Evolutionary conservation across 1,284 basidiomycete species (phyloP).

Genomic region (Cryptococcus sp.): DNA sequence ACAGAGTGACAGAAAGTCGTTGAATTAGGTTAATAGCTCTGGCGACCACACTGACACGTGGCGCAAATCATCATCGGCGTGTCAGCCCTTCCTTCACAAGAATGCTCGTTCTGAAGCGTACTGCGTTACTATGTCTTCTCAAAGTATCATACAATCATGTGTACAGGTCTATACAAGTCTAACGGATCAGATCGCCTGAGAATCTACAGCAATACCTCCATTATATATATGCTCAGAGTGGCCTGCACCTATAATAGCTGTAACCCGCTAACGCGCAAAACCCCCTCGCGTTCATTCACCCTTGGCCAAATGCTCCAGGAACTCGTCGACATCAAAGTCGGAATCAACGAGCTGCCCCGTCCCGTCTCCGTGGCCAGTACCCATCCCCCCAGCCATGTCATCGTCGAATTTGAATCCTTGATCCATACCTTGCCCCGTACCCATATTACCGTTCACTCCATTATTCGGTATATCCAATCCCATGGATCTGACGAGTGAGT

Average conservation of each 20-base stretch:
- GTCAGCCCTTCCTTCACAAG: too few relatives aligned
- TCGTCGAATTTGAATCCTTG: conserved; percentile 1
- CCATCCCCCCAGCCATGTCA: conserved; percentile 5
- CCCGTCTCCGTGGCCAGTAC: conserved; percentile 8
- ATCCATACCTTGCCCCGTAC: not conserved
- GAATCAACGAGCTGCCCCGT: conserved; percentile 21
- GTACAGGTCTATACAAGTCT: too few relatives aligned
- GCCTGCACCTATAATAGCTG: too few relatives aligned
- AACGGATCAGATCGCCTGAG: too few relatives aligned
- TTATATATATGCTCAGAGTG: too few relatives aligned
- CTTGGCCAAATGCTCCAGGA: conserved; percentile 39
- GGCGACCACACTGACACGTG: too few relatives aligned
- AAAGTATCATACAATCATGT: too few relatives aligned
- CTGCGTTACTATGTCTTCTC: too few relatives aligned
- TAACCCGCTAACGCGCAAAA: too few relatives aligned
- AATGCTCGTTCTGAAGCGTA: too few relatives aligned
- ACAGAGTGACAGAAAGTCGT: conserved; percentile 1
- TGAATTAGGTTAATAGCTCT: not conserved
- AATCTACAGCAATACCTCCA: too few relatives aligned
- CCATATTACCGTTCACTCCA: not conserved
- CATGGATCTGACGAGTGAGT: conserved; percentile 69
- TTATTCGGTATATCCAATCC: conserved; percentile 58
- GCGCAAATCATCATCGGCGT: too few relatives aligned
- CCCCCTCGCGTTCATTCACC: conserved; percentile 7
- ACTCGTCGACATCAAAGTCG: conserved; percentile 50